Conservation (phyloP, 2,329 filamentous ascomycete genomes). For the Trichoderma oligosporum region DNA sequence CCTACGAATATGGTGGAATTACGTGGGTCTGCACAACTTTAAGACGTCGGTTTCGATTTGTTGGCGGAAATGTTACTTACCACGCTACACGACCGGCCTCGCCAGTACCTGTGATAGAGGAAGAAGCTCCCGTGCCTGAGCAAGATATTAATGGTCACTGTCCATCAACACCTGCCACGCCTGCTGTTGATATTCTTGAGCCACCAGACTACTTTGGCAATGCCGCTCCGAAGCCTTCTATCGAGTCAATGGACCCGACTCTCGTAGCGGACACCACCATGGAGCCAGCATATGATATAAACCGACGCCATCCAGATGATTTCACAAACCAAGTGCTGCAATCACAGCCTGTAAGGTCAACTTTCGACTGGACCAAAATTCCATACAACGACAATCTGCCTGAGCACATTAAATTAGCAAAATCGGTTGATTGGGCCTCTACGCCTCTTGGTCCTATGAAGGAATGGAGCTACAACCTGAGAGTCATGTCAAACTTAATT, state of each 20-base stretch:
- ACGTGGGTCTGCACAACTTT: constrained; percentile 69
- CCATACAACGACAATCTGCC: constrained; percentile 61
- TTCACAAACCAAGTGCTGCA: constrained; percentile 37
- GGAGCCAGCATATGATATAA: constrained; percentile 20
- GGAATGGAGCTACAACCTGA: constrained; percentile 65
- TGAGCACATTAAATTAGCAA: constrained; percentile 68
- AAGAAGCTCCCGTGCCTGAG: constrained; percentile 32
- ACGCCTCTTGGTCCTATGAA: constrained; percentile 75
- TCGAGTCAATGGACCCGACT: constrained; percentile 27
- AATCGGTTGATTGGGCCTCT: constrained; percentile 67
- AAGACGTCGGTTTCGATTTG: constrained; percentile 63
- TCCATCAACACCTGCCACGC: constrained; percentile 36
- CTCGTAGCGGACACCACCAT: not conserved
- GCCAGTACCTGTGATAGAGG: constrained; percentile 35
- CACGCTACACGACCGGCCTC: constrained; percentile 37
- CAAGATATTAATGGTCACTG: constrained; percentile 36
- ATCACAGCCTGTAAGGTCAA: constrained; percentile 41
- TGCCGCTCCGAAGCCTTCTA: constrained; percentile 21
- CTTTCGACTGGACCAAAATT: constrained; percentile 79
- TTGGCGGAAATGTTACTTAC: constrained; percentile 52
- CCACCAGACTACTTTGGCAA: constrained; percentile 44
- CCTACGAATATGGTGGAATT: constrained; percentile 59
- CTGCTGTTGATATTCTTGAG: constrained; percentile 31
- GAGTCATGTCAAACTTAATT: constrained; percentile 75
- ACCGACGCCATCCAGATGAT: constrained; percentile 38